A percentile compares a stretch with the other conserved stretches of the same genome.
Evolutionary conservation across 108 stramenopile species (phyloP).

Genomic region (Chaetoceros tenuissimus): DNA sequence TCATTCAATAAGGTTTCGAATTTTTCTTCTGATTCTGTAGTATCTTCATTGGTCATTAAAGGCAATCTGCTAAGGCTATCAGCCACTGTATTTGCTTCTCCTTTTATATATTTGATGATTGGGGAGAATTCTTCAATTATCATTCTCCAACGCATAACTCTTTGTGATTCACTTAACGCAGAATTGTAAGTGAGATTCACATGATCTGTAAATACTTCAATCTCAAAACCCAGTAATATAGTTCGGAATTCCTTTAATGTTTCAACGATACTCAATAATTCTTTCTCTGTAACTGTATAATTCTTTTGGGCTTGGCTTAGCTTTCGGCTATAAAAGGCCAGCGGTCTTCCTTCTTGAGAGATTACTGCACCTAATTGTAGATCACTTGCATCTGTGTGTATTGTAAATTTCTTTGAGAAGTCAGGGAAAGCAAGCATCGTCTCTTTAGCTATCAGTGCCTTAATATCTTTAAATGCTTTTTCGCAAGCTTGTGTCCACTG

Average conservation of each 20-base stretch:
- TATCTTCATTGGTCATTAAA: conserved; percentile 4
- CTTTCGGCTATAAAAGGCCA: conserved; percentile 17
- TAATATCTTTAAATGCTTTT: conserved; percentile 32
- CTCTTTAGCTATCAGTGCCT: conserved; percentile 22
- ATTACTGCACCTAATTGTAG: conserved; percentile 34
- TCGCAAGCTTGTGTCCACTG: conserved; percentile 24
- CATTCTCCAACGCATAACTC: conserved; percentile 16
- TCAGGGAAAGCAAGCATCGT: conserved; percentile 34
- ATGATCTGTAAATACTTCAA: conserved; percentile 6
- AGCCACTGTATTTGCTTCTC: too few relatives aligned
- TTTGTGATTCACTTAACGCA: conserved; percentile 23
- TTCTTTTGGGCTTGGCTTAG: conserved; percentile 23
- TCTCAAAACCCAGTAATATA: conserved; percentile 9
- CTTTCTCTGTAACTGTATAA: conserved; percentile 30
- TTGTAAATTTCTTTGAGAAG: conserved; percentile 16
- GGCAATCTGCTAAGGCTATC: too few relatives aligned
- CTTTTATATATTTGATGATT: conserved; percentile 12
- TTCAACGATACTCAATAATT: conserved; percentile 23
- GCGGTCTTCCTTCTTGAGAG: conserved; percentile 18
- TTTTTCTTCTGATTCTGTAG: background rate
- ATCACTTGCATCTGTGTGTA: conserved; percentile 30
- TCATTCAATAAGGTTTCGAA: background rate
- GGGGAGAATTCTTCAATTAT: conserved; percentile 10
- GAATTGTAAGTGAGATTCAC: conserved; percentile 11
- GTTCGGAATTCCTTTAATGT: conserved; percentile 17